These are phyloP conservation scores for Fusarium humuli DNA, from an alignment of 2,329 filamentous ascomycete species.

Conservation along the genomic window DNA sequence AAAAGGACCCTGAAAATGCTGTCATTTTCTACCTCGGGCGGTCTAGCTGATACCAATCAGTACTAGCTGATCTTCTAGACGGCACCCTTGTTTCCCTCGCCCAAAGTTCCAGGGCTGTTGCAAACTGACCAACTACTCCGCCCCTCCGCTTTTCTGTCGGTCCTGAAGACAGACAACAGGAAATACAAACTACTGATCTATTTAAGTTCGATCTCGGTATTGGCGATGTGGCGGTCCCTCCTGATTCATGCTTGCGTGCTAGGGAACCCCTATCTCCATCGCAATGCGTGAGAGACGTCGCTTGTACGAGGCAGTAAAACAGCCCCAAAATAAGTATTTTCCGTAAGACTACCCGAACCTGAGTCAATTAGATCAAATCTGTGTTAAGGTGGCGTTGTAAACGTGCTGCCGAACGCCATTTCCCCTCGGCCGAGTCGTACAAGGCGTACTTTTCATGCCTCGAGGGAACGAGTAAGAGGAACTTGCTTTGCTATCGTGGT, in stretches of 20 bases:
- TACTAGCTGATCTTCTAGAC: conserved; percentile 22
- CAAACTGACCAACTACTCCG: not conserved
- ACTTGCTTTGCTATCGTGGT: not conserved
- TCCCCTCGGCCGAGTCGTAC: conserved; percentile 20
- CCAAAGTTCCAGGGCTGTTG: conserved; percentile 24
- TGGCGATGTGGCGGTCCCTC: not conserved
- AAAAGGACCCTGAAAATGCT: conserved; percentile 37
- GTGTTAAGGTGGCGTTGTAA: not conserved
- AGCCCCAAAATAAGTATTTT: conserved; percentile 1
- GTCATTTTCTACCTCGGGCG: conserved; percentile 23
- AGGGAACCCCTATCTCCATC: conserved; percentile 5
- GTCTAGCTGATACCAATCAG: conserved; percentile 2
- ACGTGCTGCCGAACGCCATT: conserved; percentile 6
- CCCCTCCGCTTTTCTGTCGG: conserved; percentile 20
- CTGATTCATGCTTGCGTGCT: conserved; percentile 16
- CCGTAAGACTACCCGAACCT: conserved; percentile 3
- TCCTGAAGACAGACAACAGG: not conserved
- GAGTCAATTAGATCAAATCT: conserved; percentile 6
- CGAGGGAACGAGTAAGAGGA: not conserved
- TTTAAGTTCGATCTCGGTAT: conserved; percentile 16
- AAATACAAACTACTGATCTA: not conserved
- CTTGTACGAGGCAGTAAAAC: conserved; percentile 25
- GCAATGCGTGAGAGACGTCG: conserved; percentile 9
- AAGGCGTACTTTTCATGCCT: not conserved
- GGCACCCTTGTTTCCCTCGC: conserved; percentile 9